A percentile compares a stretch with the other conserved stretches of the same genome.
phyloP scores from a whole-genome alignment of 768 basidiomycete species.

The Chalciporus sphaerocephalus region DNA sequence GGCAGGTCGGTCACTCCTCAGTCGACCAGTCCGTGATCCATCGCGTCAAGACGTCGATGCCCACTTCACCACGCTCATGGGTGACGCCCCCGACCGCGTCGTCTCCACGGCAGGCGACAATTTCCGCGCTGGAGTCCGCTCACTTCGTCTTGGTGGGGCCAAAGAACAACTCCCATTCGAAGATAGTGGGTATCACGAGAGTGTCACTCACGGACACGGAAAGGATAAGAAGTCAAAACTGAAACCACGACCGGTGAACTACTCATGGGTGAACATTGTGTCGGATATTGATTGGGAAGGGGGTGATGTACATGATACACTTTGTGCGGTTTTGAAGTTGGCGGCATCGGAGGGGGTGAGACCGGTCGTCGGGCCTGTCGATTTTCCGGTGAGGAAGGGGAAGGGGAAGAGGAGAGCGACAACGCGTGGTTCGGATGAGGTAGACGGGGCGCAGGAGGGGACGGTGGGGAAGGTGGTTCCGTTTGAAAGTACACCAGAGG shows the following conservation, averaged over 20 bases:
- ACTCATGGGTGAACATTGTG: slow-evolving; percentile 77
- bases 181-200: slow-evolving; percentile 24
- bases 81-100: slow-evolving; percentile 59
- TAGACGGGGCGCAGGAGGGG: slow-evolving; percentile 16
- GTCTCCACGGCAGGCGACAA: slow-evolving; percentile 70
- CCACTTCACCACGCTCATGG: slow-evolving; percentile 80
- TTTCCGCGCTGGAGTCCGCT: slow-evolving; percentile 67
- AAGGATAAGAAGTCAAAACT: slow-evolving; percentile 30
- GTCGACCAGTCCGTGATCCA: slow-evolving; percentile 28
- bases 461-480: slow-evolving; percentile 28
- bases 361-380: slow-evolving; percentile 21
- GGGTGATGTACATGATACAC: slow-evolving; percentile 57
- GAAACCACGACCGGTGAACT: slow-evolving; percentile 51
- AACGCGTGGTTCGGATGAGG: slow-evolving; percentile 8
- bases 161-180: slow-evolving; percentile 29
- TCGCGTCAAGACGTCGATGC: slow-evolving; percentile 29
- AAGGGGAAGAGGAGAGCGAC: slow-evolving; percentile 28
- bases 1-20: slow-evolving; percentile 59
- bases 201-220: slow-evolving; percentile 16
- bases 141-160: slow-evolving; percentile 37
- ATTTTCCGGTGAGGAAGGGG: slow-evolving; percentile 18
- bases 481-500: slow-evolving; percentile 34
- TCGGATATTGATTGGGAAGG: slow-evolving; percentile 86
- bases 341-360: slow-evolving; percentile 33
- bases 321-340: slow-evolving; percentile 38